These are phyloP conservation scores for Cladosporium cucumerinum DNA, from an alignment of 2,329 filamentous ascomycete genomes.

Conservation along the genomic window DNA sequence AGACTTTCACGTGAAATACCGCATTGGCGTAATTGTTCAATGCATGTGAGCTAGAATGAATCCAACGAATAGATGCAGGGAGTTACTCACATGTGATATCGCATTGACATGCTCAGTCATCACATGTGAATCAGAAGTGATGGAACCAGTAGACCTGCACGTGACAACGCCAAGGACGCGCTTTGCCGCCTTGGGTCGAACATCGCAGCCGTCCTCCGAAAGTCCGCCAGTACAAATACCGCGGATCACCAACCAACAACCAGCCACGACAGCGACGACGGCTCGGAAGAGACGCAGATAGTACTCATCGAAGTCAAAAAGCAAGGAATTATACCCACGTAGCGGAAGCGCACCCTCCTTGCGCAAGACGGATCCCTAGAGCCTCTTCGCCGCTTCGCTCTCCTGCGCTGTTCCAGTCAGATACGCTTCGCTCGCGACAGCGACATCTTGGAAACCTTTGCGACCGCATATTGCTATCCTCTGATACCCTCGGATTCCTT, in stretches of 20 bases:
- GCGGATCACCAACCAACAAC: conserved; percentile 11
- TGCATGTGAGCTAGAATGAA: background rate
- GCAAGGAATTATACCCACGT: conserved; percentile 15
- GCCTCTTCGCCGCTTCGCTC: conserved; percentile 2
- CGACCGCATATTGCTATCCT: background rate
- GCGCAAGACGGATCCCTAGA: background rate
- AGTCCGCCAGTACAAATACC: conserved; percentile 15
- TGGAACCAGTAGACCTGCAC: background rate
- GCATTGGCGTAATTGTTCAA: background rate
- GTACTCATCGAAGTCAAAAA: background rate
- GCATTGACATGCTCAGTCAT: background rate
- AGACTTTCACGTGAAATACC: background rate
- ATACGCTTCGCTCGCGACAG: background rate
- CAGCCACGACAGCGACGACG: conserved; percentile 12
- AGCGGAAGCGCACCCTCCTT: conserved; percentile 2
- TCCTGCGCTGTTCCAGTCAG: background rate
- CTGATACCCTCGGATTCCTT: background rate
- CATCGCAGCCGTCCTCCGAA: conserved; percentile 11
- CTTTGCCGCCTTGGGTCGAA: conserved; percentile 8
- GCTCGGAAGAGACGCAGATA: conserved; percentile 9
- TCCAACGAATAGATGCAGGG: background rate
- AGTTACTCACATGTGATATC: background rate
- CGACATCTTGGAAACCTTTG: conserved; percentile 4
- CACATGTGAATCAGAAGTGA: background rate
- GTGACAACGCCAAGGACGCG: conserved; percentile 9